Evolutionary conservation across 2,329 filamentous ascomycete genomes (phyloP), one percentile per base, ranked within the genome.

Genomic region (Periglandula ipomoeae): DNA sequence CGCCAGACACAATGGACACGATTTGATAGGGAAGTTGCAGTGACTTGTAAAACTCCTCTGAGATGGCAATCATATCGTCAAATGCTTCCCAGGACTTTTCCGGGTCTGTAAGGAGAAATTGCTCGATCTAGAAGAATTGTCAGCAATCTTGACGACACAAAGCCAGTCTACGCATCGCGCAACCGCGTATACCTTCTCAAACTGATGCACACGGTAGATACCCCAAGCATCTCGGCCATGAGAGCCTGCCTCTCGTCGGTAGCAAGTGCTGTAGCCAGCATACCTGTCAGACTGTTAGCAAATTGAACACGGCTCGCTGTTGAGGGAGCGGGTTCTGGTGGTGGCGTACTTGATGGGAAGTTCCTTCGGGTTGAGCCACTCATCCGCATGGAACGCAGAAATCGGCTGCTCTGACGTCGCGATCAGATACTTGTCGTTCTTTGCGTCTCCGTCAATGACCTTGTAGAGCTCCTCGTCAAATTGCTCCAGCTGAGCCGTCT

Each of bases 391-490:
- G 61, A 93, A 82, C 20, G 89, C 89, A 23, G 89, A 95, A 62
- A 98, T 84, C 19, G 93, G 93, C 68, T 98, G 93, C 67, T 98
- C 93, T 24, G 87, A 93, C 51, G 89, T 95, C 13, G 88, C 88
- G 58, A 77, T 77, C 43, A 77, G 66, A 58, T 84, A 84, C 72
- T 96, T 96, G 71, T 97, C 93, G 45, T 86, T 88, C 59, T 88
- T 81, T 55, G 88, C 82, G 59, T 94, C 89, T 51, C 88, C 87
- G 64, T 86, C 85, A 56, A 91, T 82, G 22, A 98, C 91, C 72
- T 97, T 97, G 78, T 98, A 98, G 46, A 98, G 74, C 68, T 97
- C 91, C 66, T 97, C 93, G 62, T 98, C 93, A 61, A 98, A 98
- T 61, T 96, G 87, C 58, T 93, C 89, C 23, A 98, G 81, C 70